Evolutionary conservation across 2,329 filamentous ascomycete genomes (phyloP), one percentile per base, ranked within the genome.

Genomic region (Talaromyces rugulosus): DNA sequence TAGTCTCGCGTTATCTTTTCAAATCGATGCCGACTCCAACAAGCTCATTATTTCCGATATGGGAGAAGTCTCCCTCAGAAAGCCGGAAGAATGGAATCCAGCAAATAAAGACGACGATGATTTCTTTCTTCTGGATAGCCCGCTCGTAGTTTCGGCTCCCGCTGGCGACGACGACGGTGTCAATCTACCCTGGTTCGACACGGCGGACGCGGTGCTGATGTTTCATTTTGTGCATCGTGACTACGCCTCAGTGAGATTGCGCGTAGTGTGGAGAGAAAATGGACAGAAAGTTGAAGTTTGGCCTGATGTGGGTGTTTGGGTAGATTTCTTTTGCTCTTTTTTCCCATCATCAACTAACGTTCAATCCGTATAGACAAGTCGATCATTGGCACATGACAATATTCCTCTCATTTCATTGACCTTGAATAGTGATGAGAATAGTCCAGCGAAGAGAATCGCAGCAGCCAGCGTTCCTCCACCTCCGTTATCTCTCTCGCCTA

Each of bases 111-210:
- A 47, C 36, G 27, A 33, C 6, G 54, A 33, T 12, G 54, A 33
- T n/a, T 11, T 34, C 31, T n/a, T 58, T 31, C 7, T n/a, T 58
- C n/a, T 50, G 42, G 59, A 47, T 5, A n/a, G 3, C 7, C 27
- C 33, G n/a, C 12, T 42, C 3, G 1, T 14, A 23, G 28, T 61
- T 2, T 58, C 59, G 36, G 59, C 47, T 11, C 44, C 54, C 4
- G 54, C 54, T 18, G 59, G 59, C 47, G 59, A 61, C 14, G 28
- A 27, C 8, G 59, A 61, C 56, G 59, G 59, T 6, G 27, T 58
- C n/a, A 58, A 31, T 44, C 8, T 61, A 27, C 59, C 59, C 5
- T 61, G 59, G 59, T 61, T 61, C n/a, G 54, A 61, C 18, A 53
- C 44, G 6, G 59, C 59, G 6, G 59, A 61, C 8, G 53, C 59